A percentile compares a stretch with the other conserved stretches of the same genome.
These are phyloP conservation scores for Volvox carteri DNA, from an alignment of 163 green algal genomes.

Conservation along the genomic window DNA sequence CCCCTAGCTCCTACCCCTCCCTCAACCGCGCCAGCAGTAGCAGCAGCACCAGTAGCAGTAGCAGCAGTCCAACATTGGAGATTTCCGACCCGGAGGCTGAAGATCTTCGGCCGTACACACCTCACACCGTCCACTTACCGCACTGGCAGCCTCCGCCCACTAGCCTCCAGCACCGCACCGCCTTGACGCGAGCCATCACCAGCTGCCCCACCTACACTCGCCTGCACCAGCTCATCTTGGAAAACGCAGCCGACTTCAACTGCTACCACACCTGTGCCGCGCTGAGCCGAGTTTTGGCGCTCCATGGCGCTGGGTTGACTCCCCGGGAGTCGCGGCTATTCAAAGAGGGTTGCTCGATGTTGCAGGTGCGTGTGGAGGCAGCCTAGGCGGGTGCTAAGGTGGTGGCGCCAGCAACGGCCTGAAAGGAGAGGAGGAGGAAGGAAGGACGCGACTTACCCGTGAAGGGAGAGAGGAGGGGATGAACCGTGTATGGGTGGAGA, in stretches of 20 bases:
- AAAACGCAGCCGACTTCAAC: constrained; percentile 42
- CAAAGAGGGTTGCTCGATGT: constrained; percentile 33
- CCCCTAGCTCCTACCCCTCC: background rate
- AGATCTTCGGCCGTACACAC: background rate
- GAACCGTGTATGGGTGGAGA: too few species aligned
- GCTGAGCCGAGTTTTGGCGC: constrained; percentile 19
- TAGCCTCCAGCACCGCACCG: constrained; percentile 9
- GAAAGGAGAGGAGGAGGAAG: too few species aligned
- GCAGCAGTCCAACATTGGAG: background rate
- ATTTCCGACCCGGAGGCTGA: background rate
- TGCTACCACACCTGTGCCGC: constrained; percentile 26
- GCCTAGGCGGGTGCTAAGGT: too few species aligned
- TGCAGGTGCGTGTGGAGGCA: constrained; percentile 8
- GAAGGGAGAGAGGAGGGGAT: too few species aligned
- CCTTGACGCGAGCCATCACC: constrained; percentile 23
- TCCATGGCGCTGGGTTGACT: background rate
- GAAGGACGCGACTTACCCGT: too few species aligned
- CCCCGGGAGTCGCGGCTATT: constrained; percentile 48
- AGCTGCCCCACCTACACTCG: constrained; percentile 24
- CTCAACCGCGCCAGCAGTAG: background rate
- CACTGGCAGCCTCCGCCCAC: constrained; percentile 38
- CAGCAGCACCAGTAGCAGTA: background rate
- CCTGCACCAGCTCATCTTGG: constrained; percentile 21
- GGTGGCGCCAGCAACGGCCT: too few species aligned
- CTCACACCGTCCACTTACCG: background rate